Conservation (phyloP, 208 protist species). For the Trichomonas vaginalis region DNA sequence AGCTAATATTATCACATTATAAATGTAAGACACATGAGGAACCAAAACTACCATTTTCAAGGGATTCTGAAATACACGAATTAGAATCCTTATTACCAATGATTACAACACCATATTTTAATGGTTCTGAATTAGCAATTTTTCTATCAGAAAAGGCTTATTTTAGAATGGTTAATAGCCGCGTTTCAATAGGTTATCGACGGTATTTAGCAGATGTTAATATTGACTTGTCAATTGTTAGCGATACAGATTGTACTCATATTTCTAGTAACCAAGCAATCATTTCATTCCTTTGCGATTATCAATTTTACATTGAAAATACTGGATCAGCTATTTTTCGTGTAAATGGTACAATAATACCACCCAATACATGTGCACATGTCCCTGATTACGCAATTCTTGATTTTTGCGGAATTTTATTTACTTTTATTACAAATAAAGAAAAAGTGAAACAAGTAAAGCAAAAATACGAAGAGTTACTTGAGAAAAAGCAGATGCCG, state of each 20-base stretch:
- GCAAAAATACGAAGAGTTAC: neutral
- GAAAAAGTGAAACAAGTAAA: neutral
- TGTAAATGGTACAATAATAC: neutral
- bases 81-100: neutral
- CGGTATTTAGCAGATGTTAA: neutral
- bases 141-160: neutral
- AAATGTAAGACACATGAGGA: neutral
- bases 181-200: neutral
- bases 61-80: neutral
- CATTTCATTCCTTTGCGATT: neutral
- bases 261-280: neutral
- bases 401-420: neutral
- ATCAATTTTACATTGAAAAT: conserved; percentile 11
- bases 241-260: neutral
- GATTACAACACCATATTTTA: neutral
- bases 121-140: neutral
- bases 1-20: neutral
- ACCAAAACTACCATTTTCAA: neutral
- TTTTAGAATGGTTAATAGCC: neutral
- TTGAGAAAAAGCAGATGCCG: neutral
- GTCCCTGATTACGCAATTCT: neutral
- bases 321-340: neutral
- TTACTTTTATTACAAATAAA: neutral
- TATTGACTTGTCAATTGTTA: neutral
- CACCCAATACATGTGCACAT: no score